A percentile compares a stretch with the other conserved stretches of the same genome.
These are phyloP conservation scores for Trichoderma sp. DNA, from an alignment of 2,329 filamentous ascomycete species.

Conservation along the genomic window DNA sequence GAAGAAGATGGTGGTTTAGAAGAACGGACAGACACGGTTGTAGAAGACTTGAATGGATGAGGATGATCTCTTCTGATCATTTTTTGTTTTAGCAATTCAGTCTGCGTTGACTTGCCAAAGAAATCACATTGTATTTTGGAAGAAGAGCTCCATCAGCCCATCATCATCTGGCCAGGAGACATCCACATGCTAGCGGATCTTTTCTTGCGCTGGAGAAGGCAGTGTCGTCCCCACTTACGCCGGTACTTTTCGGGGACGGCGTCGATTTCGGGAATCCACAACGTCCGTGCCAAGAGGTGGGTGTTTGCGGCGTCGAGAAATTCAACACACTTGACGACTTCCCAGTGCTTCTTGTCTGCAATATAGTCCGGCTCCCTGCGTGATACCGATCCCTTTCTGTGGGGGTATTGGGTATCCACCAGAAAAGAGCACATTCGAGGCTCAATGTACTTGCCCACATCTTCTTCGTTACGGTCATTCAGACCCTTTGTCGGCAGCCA, in stretches of 20 bases:
- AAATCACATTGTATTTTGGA: neutral
- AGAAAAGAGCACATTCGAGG: conserved; percentile 75
- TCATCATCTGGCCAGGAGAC: conserved; percentile 15
- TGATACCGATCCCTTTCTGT: conserved; percentile 47
- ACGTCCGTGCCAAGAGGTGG: conserved; percentile 65
- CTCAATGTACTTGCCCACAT: conserved; percentile 80
- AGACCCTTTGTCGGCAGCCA: conserved; percentile 79
- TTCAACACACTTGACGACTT: conserved; percentile 66
- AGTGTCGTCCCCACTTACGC: conserved; percentile 85
- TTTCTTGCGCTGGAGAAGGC: conserved; percentile 63
- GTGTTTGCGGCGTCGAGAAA: conserved; percentile 82
- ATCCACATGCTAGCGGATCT: conserved; percentile 1
- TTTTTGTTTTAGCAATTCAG: neutral
- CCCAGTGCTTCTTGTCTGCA: conserved; percentile 71
- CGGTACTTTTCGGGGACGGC: conserved; percentile 66
- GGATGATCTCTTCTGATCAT: neutral
- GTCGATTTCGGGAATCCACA: conserved; percentile 75
- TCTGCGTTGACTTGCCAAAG: neutral
- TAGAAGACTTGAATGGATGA: neutral
- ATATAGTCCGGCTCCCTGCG: conserved; percentile 77
- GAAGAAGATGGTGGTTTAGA: too few species aligned
- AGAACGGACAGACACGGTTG: too few species aligned
- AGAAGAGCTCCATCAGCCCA: conserved; percentile 5
- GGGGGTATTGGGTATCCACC: conserved; percentile 80
- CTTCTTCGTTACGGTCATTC: conserved; percentile 89